These are phyloP conservation scores for Deinandra increscens DNA, from an alignment of 129 eudicot genomes.

Conservation along the genomic window DNA sequence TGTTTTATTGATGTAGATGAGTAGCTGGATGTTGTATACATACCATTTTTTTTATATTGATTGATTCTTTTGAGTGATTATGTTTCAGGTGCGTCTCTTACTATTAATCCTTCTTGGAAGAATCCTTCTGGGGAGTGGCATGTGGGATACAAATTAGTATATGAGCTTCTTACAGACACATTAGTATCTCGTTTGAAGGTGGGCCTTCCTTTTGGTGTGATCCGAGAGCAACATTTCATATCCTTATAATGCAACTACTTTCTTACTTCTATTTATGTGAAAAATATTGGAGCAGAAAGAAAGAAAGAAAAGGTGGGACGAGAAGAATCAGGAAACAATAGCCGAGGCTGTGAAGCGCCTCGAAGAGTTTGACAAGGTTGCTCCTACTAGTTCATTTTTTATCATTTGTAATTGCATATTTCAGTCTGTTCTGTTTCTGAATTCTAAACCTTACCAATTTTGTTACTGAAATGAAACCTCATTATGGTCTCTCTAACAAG, in stretches of 20 bases:
- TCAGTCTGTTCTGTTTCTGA: background rate
- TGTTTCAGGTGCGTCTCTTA: conserved; percentile 62
- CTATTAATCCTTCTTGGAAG: conserved; percentile 81
- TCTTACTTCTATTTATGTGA: conserved; percentile 13
- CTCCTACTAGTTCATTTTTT: background rate
- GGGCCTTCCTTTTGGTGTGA: conserved; percentile 23
- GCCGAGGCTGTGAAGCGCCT: conserved; percentile 84
- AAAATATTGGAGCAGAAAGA: conserved; percentile 63
- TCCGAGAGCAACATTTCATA: conserved; percentile 8
- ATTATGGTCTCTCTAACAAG: conserved; percentile 9
- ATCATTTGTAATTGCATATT: background rate
- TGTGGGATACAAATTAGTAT: conserved; percentile 80
- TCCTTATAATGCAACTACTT: background rate
- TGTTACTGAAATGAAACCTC: background rate
- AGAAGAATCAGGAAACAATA: conserved; percentile 87
- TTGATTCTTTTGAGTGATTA: conserved; percentile 20
- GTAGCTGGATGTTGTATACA: conserved; percentile 11
- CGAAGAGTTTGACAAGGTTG: conserved; percentile 81
- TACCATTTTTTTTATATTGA: background rate
- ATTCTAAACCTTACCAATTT: background rate
- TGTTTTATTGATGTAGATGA: conserved; percentile 10
- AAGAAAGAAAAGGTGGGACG: conserved; percentile 86
- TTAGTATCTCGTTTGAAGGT: conserved; percentile 89
- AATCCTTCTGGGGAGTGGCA: conserved; percentile 99
- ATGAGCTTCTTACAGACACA: conserved; percentile 87